A percentile compares a stretch with the other conserved stretches of the same genome.
Evolutionary conservation across 345 rosid species (phyloP).

Genomic region (Arabidopsis arenosa): DNA sequence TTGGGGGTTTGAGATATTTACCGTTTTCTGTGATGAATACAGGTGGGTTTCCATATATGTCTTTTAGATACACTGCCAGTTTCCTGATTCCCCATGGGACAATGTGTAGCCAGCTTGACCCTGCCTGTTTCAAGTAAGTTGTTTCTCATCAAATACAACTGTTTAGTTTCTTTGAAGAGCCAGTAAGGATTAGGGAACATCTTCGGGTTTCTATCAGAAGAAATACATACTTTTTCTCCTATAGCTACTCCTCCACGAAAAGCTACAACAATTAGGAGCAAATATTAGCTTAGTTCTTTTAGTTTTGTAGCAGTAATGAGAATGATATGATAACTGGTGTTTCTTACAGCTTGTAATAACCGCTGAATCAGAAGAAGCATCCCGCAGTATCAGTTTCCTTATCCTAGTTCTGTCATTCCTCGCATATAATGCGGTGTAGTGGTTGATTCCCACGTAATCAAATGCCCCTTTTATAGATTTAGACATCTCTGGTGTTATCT

Average conservation of each 20-base stretch:
- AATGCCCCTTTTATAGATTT: constrained; percentile 54
- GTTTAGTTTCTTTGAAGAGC: not conserved
- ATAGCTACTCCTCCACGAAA: constrained; percentile 70
- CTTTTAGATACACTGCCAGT: constrained; percentile 65
- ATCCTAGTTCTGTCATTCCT: constrained; percentile 71
- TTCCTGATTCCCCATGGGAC: constrained; percentile 89
- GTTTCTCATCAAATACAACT: constrained; percentile 10
- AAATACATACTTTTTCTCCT: constrained; percentile 75
- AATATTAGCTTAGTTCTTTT: constrained; percentile 26
- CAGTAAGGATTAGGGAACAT: not conserved
- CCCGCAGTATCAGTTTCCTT: constrained; percentile 76
- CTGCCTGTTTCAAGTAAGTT: constrained; percentile 69
- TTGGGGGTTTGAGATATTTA: constrained; percentile 30
- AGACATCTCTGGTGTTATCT: constrained; percentile 61
- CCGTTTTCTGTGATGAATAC: constrained; percentile 83
- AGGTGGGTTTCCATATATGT: constrained; percentile 76
- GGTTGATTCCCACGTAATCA: constrained; percentile 86
- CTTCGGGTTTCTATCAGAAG: not conserved
- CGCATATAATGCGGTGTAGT: constrained; percentile 76
- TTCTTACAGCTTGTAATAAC: constrained; percentile 68
- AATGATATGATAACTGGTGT: constrained; percentile 3
- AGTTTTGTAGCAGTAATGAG: not conserved
- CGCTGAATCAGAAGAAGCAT: constrained; percentile 84
- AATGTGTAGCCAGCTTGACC: constrained; percentile 84
- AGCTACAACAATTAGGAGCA: constrained; percentile 51